Evolutionary conservation across 164 flowering plant genomes (phyloP).

Genomic region (Magnolia sinica): DNA sequence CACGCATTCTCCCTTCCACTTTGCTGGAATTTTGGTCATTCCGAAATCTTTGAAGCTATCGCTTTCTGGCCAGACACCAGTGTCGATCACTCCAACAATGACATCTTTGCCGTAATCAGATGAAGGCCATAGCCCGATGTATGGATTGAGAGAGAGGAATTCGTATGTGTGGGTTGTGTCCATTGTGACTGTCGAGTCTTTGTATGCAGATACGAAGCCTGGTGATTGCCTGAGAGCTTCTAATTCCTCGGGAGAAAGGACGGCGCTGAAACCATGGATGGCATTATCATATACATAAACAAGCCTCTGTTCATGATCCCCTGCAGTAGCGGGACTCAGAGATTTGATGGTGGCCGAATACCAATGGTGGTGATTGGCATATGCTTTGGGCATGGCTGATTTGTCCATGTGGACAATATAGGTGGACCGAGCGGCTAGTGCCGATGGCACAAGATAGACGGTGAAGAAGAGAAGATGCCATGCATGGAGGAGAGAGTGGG

Average conservation of each 20-base stretch:
- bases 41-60: slow-evolving; percentile 19
- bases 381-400: slow-evolving; percentile 43
- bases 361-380: slow-evolving; percentile 39
- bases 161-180: slow-evolving; percentile 16
- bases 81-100: slow-evolving; percentile 21
- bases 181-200: slow-evolving; percentile 1
- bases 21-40: slow-evolving; percentile 7
- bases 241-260: slow-evolving; percentile 10
- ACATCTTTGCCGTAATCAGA: slow-evolving; percentile 18
- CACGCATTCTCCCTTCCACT: slow-evolving; percentile 24
- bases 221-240: slow-evolving; percentile 1
- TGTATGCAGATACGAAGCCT: slow-evolving; percentile 6
- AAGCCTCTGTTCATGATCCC: not conserved
- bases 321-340: not conserved
- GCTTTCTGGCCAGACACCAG: slow-evolving; percentile 26
- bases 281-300: slow-evolving; percentile 15
- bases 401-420: slow-evolving; percentile 65
- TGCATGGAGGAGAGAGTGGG: slow-evolving; percentile 10
- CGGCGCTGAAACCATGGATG: slow-evolving; percentile 18
- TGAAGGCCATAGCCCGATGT: slow-evolving; percentile 15
- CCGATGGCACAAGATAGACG: not conserved
- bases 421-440: slow-evolving; percentile 17
- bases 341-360: slow-evolving; percentile 38
- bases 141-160: slow-evolving; percentile 13
- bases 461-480: slow-evolving; percentile 12